A percentile compares a stretch with the other conserved stretches of the same genome.
These are phyloP conservation scores for Colletotrichum higginsianum DNA, from an alignment of 2,329 filamentous ascomycete species.

Conservation along the genomic window DNA sequence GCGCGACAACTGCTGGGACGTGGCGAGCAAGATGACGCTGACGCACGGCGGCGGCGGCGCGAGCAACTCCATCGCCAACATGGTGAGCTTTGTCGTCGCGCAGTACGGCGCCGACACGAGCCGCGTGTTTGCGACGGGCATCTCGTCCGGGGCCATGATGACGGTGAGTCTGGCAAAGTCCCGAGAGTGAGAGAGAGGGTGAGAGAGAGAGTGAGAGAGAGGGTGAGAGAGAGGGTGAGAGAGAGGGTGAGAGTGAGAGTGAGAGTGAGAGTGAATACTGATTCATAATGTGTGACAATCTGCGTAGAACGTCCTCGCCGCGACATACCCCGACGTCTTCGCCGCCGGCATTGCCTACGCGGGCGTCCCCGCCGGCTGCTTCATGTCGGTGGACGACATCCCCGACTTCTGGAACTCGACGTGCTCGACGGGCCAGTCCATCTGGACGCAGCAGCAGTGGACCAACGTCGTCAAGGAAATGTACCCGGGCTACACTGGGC, in stretches of 20 bases:
- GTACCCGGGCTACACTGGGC: constrained; percentile 65
- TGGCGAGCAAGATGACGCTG: constrained; percentile 65
- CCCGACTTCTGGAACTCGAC: constrained; percentile 68
- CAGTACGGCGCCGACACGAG: constrained; percentile 63
- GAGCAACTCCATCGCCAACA: constrained; percentile 66
- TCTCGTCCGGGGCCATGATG: constrained; percentile 68
- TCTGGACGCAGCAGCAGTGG: constrained; percentile 59
- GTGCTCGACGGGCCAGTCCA: constrained; percentile 66
- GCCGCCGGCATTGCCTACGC: constrained; percentile 65
- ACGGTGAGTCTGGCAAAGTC: constrained; percentile 47
- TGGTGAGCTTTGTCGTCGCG: constrained; percentile 65
- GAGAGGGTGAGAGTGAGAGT: too few species aligned
- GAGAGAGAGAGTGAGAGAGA: too few species aligned
- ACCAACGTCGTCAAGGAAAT: constrained; percentile 59
- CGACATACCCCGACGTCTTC: constrained; percentile 70
- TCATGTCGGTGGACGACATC: constrained; percentile 57
- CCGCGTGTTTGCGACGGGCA: constrained; percentile 65
- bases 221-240: too few species aligned
- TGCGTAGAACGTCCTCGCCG: constrained; percentile 61
- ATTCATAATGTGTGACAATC: neutral
- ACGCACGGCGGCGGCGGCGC: constrained; percentile 67
- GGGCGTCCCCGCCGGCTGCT: constrained; percentile 71
- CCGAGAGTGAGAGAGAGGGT: too few species aligned
- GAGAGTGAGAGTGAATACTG: too few species aligned
- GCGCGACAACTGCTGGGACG: constrained; percentile 69